Evolutionary conservation across 2,329 filamentous ascomycete genomes (phyloP).

Genomic region (Biscogniauxia marginata): DNA sequence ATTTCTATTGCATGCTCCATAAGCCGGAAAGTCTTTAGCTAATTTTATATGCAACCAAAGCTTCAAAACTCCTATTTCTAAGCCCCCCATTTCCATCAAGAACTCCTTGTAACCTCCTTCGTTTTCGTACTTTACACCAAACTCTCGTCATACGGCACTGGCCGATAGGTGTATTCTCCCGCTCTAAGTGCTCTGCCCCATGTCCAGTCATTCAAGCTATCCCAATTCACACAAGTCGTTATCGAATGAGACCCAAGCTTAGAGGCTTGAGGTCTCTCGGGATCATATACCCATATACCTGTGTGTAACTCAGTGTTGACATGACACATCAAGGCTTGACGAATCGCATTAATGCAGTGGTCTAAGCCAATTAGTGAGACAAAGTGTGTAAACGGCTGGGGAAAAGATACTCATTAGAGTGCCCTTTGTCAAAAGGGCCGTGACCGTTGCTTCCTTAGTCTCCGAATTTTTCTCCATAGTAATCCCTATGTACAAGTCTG

Average conservation of each 20-base stretch:
- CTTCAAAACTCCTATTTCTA: too few species aligned
- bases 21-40: too few species aligned
- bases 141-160: constrained; percentile 13
- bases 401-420: constrained; percentile 10
- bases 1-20: too few species aligned
- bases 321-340: constrained; percentile 17
- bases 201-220: constrained; percentile 16
- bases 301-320: constrained; percentile 11
- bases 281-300: neutral
- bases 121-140: too few species aligned
- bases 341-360: constrained; percentile 18
- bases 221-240: constrained; percentile 16
- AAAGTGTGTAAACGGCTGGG: too few species aligned
- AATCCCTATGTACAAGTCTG: constrained; percentile 15
- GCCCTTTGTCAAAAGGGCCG: constrained; percentile 10
- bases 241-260: constrained; percentile 4
- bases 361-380: constrained; percentile 10
- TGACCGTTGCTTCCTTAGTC: constrained; percentile 4
- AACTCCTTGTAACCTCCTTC: too few species aligned
- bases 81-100: too few species aligned
- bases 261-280: constrained; percentile 1
- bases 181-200: constrained; percentile 8
- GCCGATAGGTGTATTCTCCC: constrained; percentile 17
- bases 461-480: constrained; percentile 8
- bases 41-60: too few species aligned